Evolutionary conservation across 129 eudicot genomes (phyloP).

Genomic region (Tagetes erecta): DNA sequence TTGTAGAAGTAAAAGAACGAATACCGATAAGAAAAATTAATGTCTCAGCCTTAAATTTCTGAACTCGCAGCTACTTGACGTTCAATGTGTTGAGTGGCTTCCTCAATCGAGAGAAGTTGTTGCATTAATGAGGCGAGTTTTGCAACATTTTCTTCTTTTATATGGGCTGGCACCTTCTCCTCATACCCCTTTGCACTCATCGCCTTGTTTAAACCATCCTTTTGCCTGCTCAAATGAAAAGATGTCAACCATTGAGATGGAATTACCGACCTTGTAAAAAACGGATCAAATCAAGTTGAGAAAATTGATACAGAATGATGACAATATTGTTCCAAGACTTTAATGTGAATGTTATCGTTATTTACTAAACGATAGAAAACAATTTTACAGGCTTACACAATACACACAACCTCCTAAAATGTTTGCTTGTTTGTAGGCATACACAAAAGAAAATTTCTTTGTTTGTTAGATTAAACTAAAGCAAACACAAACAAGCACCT

Average conservation of each 20-base stretch:
- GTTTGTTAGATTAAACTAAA: too few relatives aligned
- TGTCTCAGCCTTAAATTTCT: neutral
- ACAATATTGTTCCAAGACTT: neutral
- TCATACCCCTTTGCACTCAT: slow-evolving; percentile 71
- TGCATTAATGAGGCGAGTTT: slow-evolving; percentile 58
- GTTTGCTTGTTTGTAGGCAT: too few relatives aligned
- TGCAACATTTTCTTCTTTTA: slow-evolving; percentile 55
- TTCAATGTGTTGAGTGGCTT: slow-evolving; percentile 49
- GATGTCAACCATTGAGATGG: neutral
- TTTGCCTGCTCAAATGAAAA: slow-evolving; percentile 56
- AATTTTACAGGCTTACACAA: too few relatives aligned
- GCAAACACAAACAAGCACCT: too few relatives aligned
- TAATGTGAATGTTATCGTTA: neutral
- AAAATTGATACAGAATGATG: neutral
- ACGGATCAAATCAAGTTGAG: neutral
- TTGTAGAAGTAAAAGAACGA: too few relatives aligned
- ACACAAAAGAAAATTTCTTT: too few relatives aligned
- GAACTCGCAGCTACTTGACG: slow-evolving; percentile 31
- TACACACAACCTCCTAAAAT: too few relatives aligned
- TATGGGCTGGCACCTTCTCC: slow-evolving; percentile 66
- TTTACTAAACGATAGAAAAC: too few relatives aligned
- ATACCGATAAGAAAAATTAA: too few relatives aligned
- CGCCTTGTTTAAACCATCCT: slow-evolving; percentile 46
- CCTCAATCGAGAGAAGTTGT: slow-evolving; percentile 58
- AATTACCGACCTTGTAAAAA: neutral